Base-by-base conservation (phyloP, 768 basidiomycete genomes). In the Hygrophorus russula region DNA sequence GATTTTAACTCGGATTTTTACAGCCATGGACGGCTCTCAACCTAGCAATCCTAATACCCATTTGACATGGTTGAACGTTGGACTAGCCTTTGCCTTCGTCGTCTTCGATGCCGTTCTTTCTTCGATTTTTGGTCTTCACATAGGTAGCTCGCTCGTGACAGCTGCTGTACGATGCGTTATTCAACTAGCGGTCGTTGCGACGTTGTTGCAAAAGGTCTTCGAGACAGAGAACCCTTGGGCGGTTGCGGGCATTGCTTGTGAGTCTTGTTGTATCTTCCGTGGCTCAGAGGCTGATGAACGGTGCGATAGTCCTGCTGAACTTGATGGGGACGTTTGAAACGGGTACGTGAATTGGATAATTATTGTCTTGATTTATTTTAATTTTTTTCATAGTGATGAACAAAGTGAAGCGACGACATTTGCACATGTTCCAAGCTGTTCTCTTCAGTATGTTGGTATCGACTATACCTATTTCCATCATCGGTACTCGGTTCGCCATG, bases 401-500 rank as follows among this genome's bases (percentile, higher is more conserved):
- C 64, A 90, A 87, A 58, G 75, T 82, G 3, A 78, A 80, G 52
- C 71, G 76, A 45, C 67, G 89, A 15, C 86, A 79, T 55, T 54
- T 69, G 14, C 61, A 82, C 45, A 92, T 93, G 85, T 86, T 88
- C 55, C 66, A 73, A 1, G 67, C 74, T 0, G 75, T 88, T 5
- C 61, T 90, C 4, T 42, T 74, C 9, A 77, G 74, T 0, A 80
- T 91, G 77, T 50, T 87, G 7, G 70, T 68, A n/a, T 82, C 83
- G 0, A 87, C 84, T 0, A 74, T 88, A 27, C 85, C 87, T 0
- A 76, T 88, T 18, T 82, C 88, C 1, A 73, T 91, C 44, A 62
- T 90, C 9, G 88, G 88, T 0, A 69, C 75, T 1, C 70, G 73
- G 5, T 89, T 74, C 50, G 82, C 87, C 2, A 90, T 92, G 82